These are phyloP conservation scores for Tetrahymena borealis DNA, from an alignment of 73 alveolate species.

Conservation along the genomic window DNA sequence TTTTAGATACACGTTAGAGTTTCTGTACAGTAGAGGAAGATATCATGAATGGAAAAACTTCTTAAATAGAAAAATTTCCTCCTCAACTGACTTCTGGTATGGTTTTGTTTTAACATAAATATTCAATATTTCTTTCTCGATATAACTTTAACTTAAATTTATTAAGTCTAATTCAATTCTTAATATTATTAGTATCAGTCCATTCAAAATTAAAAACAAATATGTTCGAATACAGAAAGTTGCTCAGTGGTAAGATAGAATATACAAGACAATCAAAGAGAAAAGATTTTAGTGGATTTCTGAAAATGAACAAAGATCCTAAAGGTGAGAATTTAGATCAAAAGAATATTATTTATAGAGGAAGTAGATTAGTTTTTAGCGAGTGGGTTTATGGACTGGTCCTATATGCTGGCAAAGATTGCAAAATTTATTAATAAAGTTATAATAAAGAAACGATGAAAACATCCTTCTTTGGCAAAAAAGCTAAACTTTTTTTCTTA, in stretches of 20 bases:
- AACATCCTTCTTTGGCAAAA: not conserved
- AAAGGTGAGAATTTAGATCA: constrained; percentile 17
- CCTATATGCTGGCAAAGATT: not conserved
- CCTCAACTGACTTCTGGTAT: not conserved
- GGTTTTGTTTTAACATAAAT: too few species aligned
- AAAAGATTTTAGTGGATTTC: constrained; percentile 10
- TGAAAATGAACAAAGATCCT: constrained; percentile 38
- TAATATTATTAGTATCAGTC: not conserved
- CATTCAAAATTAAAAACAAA: not conserved
- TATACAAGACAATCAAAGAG: not conserved
- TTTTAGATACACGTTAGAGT: constrained; percentile 5
- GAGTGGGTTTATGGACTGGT: not conserved
- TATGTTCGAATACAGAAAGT: not conserved
- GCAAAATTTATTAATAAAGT: not conserved
- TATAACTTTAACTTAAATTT: too few species aligned
- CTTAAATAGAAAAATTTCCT: not conserved
- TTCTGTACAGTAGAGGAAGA: not conserved
- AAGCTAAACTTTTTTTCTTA: not conserved
- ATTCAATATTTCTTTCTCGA: too few species aligned
- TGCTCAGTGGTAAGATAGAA: not conserved
- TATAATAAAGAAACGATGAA: not conserved
- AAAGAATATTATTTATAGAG: constrained; percentile 14
- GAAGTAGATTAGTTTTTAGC: not conserved
- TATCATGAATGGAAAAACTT: not conserved
- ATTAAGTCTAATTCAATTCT: too few species aligned